Evolutionary conservation across 371 early-diverging fungal species (phyloP).

Genomic region (Cokeromyces recurvatus): DNA sequence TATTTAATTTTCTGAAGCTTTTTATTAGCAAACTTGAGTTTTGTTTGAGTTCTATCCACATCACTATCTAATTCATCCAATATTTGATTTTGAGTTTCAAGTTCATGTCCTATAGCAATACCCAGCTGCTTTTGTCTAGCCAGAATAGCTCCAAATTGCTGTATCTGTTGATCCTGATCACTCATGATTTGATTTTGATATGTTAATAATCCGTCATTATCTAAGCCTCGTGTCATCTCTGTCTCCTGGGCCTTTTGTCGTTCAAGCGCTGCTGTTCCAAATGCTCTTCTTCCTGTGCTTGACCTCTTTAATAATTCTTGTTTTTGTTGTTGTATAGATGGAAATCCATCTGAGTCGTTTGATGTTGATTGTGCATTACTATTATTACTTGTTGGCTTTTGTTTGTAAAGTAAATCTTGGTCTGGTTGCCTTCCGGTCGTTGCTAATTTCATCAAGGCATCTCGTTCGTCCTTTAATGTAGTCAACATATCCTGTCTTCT

Average conservation of each 20-base stretch:
- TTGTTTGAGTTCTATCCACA: slow-evolving; percentile 70
- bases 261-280: slow-evolving; percentile 57
- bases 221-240: slow-evolving; percentile 68
- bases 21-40: slow-evolving; percentile 70
- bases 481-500: slow-evolving; percentile 77
- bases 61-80: slow-evolving; percentile 77
- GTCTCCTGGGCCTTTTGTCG: slow-evolving; percentile 59
- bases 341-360: slow-evolving; percentile 14
- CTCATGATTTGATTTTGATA: slow-evolving; percentile 77
- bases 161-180: slow-evolving; percentile 79
- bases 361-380: neutral
- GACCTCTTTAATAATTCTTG: neutral
- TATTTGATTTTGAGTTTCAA: slow-evolving; percentile 86
- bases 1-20: slow-evolving; percentile 73
- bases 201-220: slow-evolving; percentile 70
- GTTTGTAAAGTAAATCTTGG: slow-evolving; percentile 14
- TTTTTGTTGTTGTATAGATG: slow-evolving; percentile 4
- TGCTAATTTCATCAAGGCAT: slow-evolving; percentile 54
- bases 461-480: slow-evolving; percentile 68
- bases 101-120: slow-evolving; percentile 78
- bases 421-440: slow-evolving; percentile 45
- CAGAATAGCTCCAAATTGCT: slow-evolving; percentile 71
- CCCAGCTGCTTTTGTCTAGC: slow-evolving; percentile 85
- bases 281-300: slow-evolving; percentile 46
- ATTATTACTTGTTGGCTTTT: neutral